These are phyloP conservation scores for Jamesozyma lodderae DNA, from an alignment of 805 yeast species.

Conservation along the genomic window DNA sequence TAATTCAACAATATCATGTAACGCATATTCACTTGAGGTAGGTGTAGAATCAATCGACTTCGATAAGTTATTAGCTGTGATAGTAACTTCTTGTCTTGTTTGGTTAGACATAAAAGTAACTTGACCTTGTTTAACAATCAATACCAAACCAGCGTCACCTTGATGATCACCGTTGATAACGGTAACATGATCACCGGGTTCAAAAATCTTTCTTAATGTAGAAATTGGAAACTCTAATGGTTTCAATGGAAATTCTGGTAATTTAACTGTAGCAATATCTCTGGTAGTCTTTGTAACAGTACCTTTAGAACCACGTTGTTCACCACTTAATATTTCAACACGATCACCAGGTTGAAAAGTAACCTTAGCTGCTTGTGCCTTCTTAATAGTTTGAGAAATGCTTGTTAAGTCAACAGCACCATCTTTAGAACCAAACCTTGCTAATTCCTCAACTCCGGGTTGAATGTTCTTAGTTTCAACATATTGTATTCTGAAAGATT, in stretches of 20 bases:
- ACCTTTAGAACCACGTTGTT: conserved; percentile 85
- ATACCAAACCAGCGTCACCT: conserved; percentile 93
- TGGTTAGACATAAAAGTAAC: conserved; percentile 87
- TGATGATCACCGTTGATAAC: conserved; percentile 84
- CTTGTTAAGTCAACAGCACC: conserved; percentile 85
- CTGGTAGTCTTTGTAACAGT: conserved; percentile 57
- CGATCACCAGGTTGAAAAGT: conserved; percentile 88
- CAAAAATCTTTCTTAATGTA: conserved; percentile 75
- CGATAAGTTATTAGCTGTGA: conserved; percentile 82
- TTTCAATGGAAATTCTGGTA: conserved; percentile 40
- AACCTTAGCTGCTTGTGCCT: conserved; percentile 44
- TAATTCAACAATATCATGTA: conserved; percentile 83
- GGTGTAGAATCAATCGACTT: conserved; percentile 86
- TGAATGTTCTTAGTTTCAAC: conserved; percentile 74
- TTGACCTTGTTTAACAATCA: conserved; percentile 69
- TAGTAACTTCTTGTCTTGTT: conserved; percentile 79
- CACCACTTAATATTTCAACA: conserved; percentile 87
- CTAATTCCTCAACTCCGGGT: conserved; percentile 83
- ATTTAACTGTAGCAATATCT: conserved; percentile 46
- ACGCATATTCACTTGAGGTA: conserved; percentile 66
- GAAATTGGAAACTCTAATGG: conserved; percentile 73
- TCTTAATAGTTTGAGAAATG: conserved; percentile 77
- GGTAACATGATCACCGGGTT: conserved; percentile 90
- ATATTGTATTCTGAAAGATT: conserved; percentile 76
- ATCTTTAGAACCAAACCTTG: conserved; percentile 67